Conservation (phyloP, 1,284 basidiomycete genomes). For the Cutaneotrichosporon daszewskae region DNA sequence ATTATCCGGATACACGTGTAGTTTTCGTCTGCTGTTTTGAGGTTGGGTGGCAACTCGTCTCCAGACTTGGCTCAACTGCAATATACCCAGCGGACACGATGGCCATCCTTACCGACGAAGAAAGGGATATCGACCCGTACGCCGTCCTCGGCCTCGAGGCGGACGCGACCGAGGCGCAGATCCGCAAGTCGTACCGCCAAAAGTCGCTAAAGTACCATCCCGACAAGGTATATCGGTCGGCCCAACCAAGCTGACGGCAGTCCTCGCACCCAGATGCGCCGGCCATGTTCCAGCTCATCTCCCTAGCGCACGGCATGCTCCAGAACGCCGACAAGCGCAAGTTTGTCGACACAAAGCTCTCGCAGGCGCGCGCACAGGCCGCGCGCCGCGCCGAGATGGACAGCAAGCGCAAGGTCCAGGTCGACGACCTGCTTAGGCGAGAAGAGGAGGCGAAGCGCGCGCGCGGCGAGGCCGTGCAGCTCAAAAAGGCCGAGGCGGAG, state of each 20-base stretch:
- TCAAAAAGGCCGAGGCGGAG: conserved; percentile 50
- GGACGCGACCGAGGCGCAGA: conserved; percentile 73
- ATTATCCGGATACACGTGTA: too few relatives aligned
- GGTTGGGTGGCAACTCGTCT: conserved; percentile 2
- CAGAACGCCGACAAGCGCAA: conserved; percentile 74
- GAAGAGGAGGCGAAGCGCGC: conserved; percentile 67
- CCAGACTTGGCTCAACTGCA: not conserved
- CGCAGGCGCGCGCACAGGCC: conserved; percentile 63
- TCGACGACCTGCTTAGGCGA: conserved; percentile 73
- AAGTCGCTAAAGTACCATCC: conserved; percentile 82
- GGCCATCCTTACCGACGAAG: conserved; percentile 44
- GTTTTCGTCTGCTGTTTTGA: not conserved
- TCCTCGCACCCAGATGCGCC: conserved; percentile 49
- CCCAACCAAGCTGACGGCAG: conserved; percentile 3
- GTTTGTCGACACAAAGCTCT: conserved; percentile 73
- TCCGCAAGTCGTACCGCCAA: conserved; percentile 75
- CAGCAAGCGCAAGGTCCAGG: conserved; percentile 67
- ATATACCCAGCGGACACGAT: conserved; percentile 3
- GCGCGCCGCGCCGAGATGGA: conserved; percentile 71
- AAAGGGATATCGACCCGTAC: conserved; percentile 60
- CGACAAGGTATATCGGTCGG: conserved; percentile 64
- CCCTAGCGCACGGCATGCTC: conserved; percentile 75
- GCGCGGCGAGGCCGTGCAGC: conserved; percentile 56
- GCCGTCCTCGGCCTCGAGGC: conserved; percentile 62
- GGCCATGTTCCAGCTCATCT: conserved; percentile 79